Conservation (phyloP, 23 red algal species). For the Gracilaria domingensis region DNA sequence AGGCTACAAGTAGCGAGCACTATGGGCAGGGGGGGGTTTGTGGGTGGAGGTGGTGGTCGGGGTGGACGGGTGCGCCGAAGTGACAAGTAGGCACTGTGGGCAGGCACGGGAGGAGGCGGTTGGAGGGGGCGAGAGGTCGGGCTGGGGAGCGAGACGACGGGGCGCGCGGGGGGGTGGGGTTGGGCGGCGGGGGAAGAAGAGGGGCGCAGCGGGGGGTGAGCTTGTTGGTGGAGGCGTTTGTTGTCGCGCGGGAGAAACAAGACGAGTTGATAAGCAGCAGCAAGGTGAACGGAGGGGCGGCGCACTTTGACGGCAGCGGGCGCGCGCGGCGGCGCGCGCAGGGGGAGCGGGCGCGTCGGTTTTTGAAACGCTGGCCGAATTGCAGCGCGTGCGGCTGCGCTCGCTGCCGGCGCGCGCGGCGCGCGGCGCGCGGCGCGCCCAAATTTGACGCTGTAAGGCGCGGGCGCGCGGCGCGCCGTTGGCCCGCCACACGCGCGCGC, state of each 20-base stretch:
- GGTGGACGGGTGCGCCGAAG: neutral
- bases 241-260: neutral
- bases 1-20: neutral
- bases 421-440: neutral
- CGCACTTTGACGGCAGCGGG: neutral
- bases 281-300: conserved; percentile 3
- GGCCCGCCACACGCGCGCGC: neutral
- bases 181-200: no score
- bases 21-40: neutral
- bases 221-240: no score
- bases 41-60: neutral
- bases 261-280: conserved; percentile 4
- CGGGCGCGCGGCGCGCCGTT: neutral
- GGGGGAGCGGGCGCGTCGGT: neutral
- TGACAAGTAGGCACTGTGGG: neutral
- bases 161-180: neutral
- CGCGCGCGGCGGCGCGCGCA: neutral
- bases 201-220: no score
- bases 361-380: conserved; percentile 25
- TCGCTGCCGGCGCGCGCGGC: neutral
- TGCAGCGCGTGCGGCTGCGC: neutral
- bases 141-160: neutral
- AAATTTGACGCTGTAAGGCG: conserved; percentile 5
- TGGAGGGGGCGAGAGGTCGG: no score
- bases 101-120: no score